These are phyloP conservation scores for Fusarium transvaalense DNA, from an alignment of 2,329 filamentous ascomycete genomes.

Conservation along the genomic window DNA sequence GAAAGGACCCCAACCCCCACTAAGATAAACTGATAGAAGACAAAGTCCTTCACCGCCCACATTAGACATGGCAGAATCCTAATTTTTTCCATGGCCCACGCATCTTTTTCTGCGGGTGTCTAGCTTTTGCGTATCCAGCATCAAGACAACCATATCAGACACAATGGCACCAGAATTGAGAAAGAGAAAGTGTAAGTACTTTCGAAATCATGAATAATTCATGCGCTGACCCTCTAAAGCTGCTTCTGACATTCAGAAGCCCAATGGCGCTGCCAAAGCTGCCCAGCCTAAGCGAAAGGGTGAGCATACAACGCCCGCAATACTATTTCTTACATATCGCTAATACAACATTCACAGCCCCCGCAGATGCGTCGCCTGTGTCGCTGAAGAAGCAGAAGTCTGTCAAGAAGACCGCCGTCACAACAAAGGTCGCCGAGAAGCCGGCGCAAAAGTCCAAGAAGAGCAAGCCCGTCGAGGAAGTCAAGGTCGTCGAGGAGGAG, in stretches of 20 bases:
- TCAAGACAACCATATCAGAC: slow-evolving; percentile 39
- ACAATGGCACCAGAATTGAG: slow-evolving; percentile 63
- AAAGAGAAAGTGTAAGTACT: slow-evolving; percentile 53
- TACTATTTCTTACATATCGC: slow-evolving; percentile 11
- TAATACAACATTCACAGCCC: slow-evolving; percentile 52
- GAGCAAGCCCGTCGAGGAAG: slow-evolving; percentile 49
- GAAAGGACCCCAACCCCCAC: slow-evolving; percentile 36
- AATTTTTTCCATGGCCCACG: slow-evolving; percentile 50
- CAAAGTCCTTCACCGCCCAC: slow-evolving; percentile 50
- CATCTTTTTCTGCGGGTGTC: slow-evolving; percentile 45
- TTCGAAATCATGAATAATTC: background rate
- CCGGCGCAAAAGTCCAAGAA: slow-evolving; percentile 50
- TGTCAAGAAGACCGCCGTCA: slow-evolving; percentile 48
- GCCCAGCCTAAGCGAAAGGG: slow-evolving; percentile 56
- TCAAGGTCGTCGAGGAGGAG: slow-evolving; percentile 46
- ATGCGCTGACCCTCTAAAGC: slow-evolving; percentile 45
- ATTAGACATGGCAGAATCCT: slow-evolving; percentile 53
- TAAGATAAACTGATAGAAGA: slow-evolving; percentile 46
- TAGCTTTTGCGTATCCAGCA: slow-evolving; percentile 38
- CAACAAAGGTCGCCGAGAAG: slow-evolving; percentile 51
- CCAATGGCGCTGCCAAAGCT: slow-evolving; percentile 50
- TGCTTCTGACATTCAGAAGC: slow-evolving; percentile 50
- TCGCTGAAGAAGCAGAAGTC: slow-evolving; percentile 62
- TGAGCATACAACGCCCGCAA: slow-evolving; percentile 38
- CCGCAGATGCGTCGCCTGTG: slow-evolving; percentile 60